Base-by-base conservation (phyloP, 2,329 filamentous ascomycete genomes). In the Macrophomina phaseolina region DNA sequence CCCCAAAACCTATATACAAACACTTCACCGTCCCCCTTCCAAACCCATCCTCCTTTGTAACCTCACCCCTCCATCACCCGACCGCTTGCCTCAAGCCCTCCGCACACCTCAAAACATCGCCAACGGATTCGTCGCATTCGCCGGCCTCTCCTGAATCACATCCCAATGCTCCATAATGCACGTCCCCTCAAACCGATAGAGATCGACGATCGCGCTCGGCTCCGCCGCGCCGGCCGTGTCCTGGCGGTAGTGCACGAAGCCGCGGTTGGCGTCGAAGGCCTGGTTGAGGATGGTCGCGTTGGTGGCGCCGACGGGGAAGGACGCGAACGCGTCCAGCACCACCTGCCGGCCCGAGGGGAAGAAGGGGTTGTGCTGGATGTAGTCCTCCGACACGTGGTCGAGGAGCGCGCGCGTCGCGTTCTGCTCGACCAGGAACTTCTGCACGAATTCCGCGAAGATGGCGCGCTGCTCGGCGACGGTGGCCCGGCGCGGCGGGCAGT, bases 311-410 rank as follows among this genome's bases (percentile, higher is more conserved):
- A 14, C 9, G 8, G 42, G 42, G 42, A 45, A 14, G 9, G 11
- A n/a, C 11, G 42, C 42, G 42, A 45, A 45, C 9, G 28, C 28
- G 42, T 63, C 42, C 34, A 62, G 42, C 34, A 40, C 60, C 9
- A 38, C 16, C 28, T 63, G 60, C 12, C 60, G 60, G 18, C 60
- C 60, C 7, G 60, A 63, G 9, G 30, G 45, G 42, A 51, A 48
- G 28, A n/a, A 18, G 9, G 60, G 60, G 60, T 63, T 63, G 30
- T 63, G 60, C 36, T 63, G 45, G 28, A 63, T 63, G 60, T 63
- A 63, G 28, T 63, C 30, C 40, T 48, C 40, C 18, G 58, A 12
- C 14, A 46, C 58, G 58, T 62, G 58, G 40, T 34, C 18, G 8
- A 62, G 38, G 8, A 51, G 23, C 18, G 48, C 48, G 1, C 18